Evolutionary conservation across 2,329 filamentous ascomycete species (phyloP), one percentile per base, ranked within the genome.

Genomic region (Neonectria punicea): DNA sequence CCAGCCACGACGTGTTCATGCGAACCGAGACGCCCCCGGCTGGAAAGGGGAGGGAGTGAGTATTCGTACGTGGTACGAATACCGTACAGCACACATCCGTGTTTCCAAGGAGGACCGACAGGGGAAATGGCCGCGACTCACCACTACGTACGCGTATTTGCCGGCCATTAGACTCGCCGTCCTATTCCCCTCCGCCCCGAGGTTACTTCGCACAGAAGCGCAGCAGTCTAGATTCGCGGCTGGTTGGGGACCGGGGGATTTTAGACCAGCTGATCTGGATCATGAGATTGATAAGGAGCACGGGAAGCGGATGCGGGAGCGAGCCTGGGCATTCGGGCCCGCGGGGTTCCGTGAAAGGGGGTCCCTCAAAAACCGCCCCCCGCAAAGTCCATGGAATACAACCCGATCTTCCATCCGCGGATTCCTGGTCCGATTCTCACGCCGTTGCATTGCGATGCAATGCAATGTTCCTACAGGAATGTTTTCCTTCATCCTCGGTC

Each of bases 221-320:
- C 22, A 51, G 30, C 22, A 32, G 18, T 39, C 39, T 18, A 34
- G 49, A 60, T 54, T 46, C 20, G 51, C 28, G 14, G 57, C 22
- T 59, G 57, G 47, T 16, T 22, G 49, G 59, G 46, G 54, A 36
- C 30, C 25, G 54, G 54, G 39, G 39, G 22, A 16, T 39, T 30
- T 61, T 44, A 53, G 58, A 55, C 57, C 65, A 53, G 60, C 53
- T 67, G 69, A 73, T 73, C 69, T 63, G 28, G 49, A 73, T 72
- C 70, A 72, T 73, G 58, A 72, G 71, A 72, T 73, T 67, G 71
- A 73, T 67, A 73, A 71, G 66, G 32, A 28, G 20, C 16, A 8
- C 53, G 53, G 60, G 13, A 51, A 43, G 53, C 39, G 41, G 14
- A 9, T 39, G 49, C 41, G 41, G 41, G 39, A 60, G 30, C 41